A percentile compares a stretch with the other conserved stretches of the same genome.
Evolutionary conservation across 225 moss, liverwort and hornwort genomes (phyloP).

Genomic region (Thuidium tamariscinum): DNA sequence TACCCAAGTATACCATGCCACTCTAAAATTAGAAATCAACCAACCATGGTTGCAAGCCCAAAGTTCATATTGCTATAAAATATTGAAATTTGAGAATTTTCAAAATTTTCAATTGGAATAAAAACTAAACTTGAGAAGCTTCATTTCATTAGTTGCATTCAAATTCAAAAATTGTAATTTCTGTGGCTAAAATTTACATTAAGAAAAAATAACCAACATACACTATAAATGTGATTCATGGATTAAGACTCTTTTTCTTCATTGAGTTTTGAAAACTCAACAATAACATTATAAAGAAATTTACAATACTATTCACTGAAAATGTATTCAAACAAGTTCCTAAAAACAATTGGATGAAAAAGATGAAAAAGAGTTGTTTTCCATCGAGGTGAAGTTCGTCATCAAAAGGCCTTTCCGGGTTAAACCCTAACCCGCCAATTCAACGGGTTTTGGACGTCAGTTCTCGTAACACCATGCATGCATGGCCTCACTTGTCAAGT

Average conservation of each 20-base stretch:
- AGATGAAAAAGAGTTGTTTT: background rate
- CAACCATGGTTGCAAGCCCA: rapidly evolving
- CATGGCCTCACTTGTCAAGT: background rate
- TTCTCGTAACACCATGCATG: background rate
- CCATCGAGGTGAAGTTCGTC: background rate
- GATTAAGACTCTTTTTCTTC: background rate
- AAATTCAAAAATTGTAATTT: background rate
- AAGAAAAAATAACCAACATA: background rate
- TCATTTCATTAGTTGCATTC: rapidly evolving
- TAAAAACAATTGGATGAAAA: background rate
- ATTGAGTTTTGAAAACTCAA: too few species aligned
- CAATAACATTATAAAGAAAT: background rate
- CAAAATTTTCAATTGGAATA: too few species aligned
- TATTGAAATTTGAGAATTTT: background rate
- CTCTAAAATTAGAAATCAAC: background rate
- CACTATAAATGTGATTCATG: rapidly evolving
- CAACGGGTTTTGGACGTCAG: background rate
- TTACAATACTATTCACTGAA: background rate
- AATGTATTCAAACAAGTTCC: background rate
- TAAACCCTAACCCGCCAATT: background rate
- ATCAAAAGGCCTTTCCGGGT: background rate
- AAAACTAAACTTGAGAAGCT: background rate
- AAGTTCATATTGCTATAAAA: background rate
- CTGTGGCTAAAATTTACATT: background rate
- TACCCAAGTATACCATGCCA: rapidly evolving